These are phyloP conservation scores for Halophytophthora polymorphica DNA, from an alignment of 352 stramenopile genomes.

Conservation along the genomic window DNA sequence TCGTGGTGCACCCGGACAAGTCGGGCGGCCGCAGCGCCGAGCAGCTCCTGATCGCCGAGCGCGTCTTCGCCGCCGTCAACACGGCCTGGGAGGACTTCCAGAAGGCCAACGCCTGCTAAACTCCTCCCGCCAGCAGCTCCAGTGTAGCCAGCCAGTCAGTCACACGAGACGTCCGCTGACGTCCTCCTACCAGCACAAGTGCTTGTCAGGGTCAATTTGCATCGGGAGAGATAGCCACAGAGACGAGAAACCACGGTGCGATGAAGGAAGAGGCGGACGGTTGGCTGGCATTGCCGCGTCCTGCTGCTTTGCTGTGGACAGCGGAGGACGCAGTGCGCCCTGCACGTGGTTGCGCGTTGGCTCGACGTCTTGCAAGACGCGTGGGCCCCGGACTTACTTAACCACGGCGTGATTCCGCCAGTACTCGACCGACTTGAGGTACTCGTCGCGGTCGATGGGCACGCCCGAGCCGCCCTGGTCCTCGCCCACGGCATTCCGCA, in stretches of 20 bases:
- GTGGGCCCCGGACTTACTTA: conserved; percentile 73
- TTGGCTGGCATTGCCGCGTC: background rate
- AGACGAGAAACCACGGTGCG: too few species aligned
- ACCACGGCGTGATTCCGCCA: conserved; percentile 85
- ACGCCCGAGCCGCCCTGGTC: conserved; percentile 90
- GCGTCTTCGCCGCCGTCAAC: conserved; percentile 89
- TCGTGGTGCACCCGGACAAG: conserved; percentile 92
- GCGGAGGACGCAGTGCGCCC: too few species aligned
- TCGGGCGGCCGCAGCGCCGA: conserved; percentile 79
- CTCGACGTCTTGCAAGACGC: too few species aligned
- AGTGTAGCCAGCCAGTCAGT: conserved; percentile 8
- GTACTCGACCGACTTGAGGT: conserved; percentile 86
- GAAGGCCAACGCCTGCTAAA: conserved; percentile 68
- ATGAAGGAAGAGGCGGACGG: too few species aligned
- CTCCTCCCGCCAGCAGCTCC: background rate
- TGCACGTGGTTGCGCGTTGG: too few species aligned
- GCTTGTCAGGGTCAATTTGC: too few species aligned
- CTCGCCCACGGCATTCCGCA: conserved; percentile 97
- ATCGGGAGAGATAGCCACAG: too few species aligned
- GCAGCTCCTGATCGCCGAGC: conserved; percentile 88
- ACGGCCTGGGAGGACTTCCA: conserved; percentile 88
- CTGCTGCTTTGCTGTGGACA: conserved; percentile 1
- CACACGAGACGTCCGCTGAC: background rate
- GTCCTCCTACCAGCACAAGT: too few species aligned
- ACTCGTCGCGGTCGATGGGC: conserved; percentile 69